Percentiles rank a stretch among this genome's conserved stretches.
Conservation (phyloP, 306 rosid species). For the Malus asiatica region DNA sequence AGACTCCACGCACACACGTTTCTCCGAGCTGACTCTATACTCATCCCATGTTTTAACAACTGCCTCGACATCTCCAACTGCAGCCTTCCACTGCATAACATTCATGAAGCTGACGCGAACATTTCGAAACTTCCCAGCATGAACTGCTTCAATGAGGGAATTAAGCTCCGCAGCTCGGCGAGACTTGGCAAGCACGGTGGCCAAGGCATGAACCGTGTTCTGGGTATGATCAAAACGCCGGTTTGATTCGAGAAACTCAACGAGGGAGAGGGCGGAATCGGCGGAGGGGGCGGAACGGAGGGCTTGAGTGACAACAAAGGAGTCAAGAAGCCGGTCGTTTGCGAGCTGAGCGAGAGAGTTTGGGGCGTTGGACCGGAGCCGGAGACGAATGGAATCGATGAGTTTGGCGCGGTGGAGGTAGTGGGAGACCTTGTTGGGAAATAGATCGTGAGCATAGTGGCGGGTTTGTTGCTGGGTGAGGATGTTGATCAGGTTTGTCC, state of each 20-base stretch:
- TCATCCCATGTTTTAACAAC: conserved; percentile 51
- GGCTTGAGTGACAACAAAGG: conserved; percentile 61
- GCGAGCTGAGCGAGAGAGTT: conserved; percentile 36
- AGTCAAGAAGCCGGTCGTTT: conserved; percentile 46
- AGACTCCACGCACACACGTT: conserved; percentile 51
- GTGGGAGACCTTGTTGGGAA: conserved; percentile 57
- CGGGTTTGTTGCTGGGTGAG: conserved; percentile 42
- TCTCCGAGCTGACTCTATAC: conserved; percentile 25
- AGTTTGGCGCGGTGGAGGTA: conserved; percentile 73
- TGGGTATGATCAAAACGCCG: conserved; percentile 52
- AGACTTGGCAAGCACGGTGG: conserved; percentile 62
- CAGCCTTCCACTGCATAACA: conserved; percentile 61
- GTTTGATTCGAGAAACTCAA: conserved; percentile 27
- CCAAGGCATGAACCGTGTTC: conserved; percentile 56
- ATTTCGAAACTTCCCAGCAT: conserved; percentile 33
- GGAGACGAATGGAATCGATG: conserved; percentile 65
- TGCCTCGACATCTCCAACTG: conserved; percentile 46
- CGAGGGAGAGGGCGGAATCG: conserved; percentile 52
- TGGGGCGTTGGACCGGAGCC: conserved; percentile 41
- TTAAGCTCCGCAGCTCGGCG: conserved; percentile 38
- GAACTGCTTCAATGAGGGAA: conserved; percentile 36
- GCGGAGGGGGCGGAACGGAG: conserved; percentile 69
- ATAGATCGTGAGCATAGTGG: conserved; percentile 44
- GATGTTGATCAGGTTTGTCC: conserved; percentile 12
- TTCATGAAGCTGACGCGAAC: conserved; percentile 55